Evolutionary conservation across 441 rosid genomes (phyloP).

Genomic region (Iberis amara): DNA sequence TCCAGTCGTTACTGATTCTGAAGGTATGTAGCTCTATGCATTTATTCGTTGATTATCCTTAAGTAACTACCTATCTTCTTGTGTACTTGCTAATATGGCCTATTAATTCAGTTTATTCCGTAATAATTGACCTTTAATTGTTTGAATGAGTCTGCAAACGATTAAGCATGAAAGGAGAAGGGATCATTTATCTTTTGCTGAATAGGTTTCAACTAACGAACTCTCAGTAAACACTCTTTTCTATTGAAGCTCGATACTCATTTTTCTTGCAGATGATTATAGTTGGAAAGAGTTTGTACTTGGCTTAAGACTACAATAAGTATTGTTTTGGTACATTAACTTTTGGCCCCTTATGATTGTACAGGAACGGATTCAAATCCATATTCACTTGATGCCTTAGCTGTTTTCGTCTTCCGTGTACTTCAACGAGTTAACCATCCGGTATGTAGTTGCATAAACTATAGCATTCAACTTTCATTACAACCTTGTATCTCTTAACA

Average conservation of each 20-base stretch:
- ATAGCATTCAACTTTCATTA: slow-evolving; percentile 4
- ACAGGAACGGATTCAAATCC: slow-evolving; percentile 86
- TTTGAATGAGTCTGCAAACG: background rate
- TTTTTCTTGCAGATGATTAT: too few species aligned
- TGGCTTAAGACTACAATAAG: too few species aligned
- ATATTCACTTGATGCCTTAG: slow-evolving; percentile 84
- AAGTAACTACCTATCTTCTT: background rate
- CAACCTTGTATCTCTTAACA: background rate
- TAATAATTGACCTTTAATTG: background rate
- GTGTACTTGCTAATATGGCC: slow-evolving; percentile 8
- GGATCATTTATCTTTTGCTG: slow-evolving; percentile 8
- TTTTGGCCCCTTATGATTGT: slow-evolving; percentile 22
- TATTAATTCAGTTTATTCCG: background rate
- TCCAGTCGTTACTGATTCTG: slow-evolving; percentile 85
- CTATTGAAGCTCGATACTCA: background rate
- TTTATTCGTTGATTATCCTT: slow-evolving; percentile 11
- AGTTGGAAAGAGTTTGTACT: too few species aligned
- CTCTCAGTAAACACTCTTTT: background rate
- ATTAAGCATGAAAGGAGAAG: slow-evolving; percentile 3
- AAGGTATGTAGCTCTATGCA: slow-evolving; percentile 44
- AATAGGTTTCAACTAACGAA: background rate
- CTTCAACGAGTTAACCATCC: slow-evolving; percentile 89
- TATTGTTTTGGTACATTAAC: background rate
- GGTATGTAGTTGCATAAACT: slow-evolving; percentile 37
- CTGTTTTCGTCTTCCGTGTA: slow-evolving; percentile 84